A percentile compares a stretch with the other conserved stretches of the same genome.
Evolutionary conservation across 2,329 filamentous ascomycete genomes (phyloP).

Genomic region (Diaporthe longicolla): DNA sequence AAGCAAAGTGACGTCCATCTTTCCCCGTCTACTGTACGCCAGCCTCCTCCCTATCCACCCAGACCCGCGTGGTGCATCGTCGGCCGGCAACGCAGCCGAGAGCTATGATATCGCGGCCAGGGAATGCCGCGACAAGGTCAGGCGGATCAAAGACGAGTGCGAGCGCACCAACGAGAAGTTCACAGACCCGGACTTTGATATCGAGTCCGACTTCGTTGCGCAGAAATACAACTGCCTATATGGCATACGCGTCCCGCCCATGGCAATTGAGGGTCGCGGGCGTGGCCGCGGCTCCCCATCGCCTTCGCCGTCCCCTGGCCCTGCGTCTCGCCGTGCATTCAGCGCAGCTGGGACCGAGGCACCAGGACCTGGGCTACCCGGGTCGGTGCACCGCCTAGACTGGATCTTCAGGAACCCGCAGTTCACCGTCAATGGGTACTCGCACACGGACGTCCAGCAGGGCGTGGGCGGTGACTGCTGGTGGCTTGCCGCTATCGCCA

Average conservation of each 20-base stretch:
- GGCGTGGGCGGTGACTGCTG: slow-evolving; percentile 73
- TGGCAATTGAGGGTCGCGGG: too few species aligned
- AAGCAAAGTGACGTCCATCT: slow-evolving; percentile 61
- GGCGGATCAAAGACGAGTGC: slow-evolving; percentile 58
- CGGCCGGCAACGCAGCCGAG: slow-evolving; percentile 56
- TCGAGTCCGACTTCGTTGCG: slow-evolving; percentile 53
- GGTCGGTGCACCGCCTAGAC: slow-evolving; percentile 59
- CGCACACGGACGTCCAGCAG: slow-evolving; percentile 59
- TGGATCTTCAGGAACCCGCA: slow-evolving; percentile 59
- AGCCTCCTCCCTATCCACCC: slow-evolving; percentile 49
- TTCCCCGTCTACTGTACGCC: slow-evolving; percentile 57
- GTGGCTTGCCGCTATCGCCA: slow-evolving; percentile 79
- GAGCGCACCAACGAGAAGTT: slow-evolving; percentile 61
- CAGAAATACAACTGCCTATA: slow-evolving; percentile 54
- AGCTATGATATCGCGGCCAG: slow-evolving; percentile 58
- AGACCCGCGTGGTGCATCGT: slow-evolving; percentile 47
- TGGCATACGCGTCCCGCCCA: slow-evolving; percentile 44
- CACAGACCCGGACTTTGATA: slow-evolving; percentile 60
- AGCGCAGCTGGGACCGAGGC: not conserved
- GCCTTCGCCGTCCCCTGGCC: not conserved
- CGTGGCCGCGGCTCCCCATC: too few species aligned
- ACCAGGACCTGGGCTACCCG: slow-evolving; percentile 44
- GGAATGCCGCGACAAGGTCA: slow-evolving; percentile 57
- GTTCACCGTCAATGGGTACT: slow-evolving; percentile 58
- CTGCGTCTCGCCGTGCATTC: not conserved